Conservation (phyloP, 2,329 filamentous ascomycete species). For the Claviceps pazoutovae region DNA sequence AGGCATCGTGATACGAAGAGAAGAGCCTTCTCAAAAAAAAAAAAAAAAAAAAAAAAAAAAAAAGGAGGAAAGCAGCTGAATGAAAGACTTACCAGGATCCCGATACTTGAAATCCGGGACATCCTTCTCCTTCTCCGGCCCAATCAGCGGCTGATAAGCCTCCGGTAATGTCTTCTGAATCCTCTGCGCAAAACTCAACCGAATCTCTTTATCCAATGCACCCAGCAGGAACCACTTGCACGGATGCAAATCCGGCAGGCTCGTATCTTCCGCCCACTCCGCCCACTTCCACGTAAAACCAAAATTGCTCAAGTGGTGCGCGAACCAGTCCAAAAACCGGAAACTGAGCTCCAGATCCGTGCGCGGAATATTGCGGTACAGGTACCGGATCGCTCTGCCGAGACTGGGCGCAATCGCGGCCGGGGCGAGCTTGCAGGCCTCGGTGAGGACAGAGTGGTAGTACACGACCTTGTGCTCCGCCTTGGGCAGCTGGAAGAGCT, state of each 20-base stretch:
- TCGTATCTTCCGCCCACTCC: conserved; percentile 85
- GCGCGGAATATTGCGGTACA: conserved; percentile 68
- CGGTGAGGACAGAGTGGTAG: conserved; percentile 88
- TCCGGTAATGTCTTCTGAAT: conserved; percentile 88
- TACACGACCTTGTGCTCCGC: conserved; percentile 92
- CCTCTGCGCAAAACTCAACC: conserved; percentile 87
- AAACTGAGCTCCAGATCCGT: conserved; percentile 80
- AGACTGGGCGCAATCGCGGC: conserved; percentile 92
- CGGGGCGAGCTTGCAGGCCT: conserved; percentile 89
- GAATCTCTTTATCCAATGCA: conserved; percentile 89
- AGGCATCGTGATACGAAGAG: neutral
- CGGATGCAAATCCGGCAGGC: conserved; percentile 62
- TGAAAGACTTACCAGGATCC: conserved; percentile 45
- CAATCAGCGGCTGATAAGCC: conserved; percentile 67
- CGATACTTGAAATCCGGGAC: conserved; percentile 91
- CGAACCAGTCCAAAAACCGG: conserved; percentile 93
- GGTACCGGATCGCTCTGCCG: conserved; percentile 79
- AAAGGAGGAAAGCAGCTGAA: neutral
- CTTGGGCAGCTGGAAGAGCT: conserved; percentile 74
- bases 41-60: neutral
- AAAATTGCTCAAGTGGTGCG: conserved; percentile 96
- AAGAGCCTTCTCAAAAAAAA: neutral
- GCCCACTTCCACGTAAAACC: conserved; percentile 99
- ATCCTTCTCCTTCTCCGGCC: conserved; percentile 82
- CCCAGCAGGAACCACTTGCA: conserved; percentile 89